Evolutionary conservation across 768 basidiomycete species (phyloP).

Genomic region (Agaricus bisporus): DNA sequence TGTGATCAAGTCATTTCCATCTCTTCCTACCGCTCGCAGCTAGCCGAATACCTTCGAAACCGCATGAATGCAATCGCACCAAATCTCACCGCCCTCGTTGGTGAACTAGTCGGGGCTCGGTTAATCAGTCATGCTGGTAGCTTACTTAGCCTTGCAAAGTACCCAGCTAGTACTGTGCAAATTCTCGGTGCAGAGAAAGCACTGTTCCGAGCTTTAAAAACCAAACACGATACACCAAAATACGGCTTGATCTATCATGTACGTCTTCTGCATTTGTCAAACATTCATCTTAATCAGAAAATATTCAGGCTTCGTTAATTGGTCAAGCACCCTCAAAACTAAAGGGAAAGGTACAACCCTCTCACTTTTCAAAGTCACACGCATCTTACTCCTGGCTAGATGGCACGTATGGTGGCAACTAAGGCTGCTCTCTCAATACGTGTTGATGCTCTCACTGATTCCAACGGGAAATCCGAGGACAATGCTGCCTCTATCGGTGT

Average conservation of each 20-base stretch:
- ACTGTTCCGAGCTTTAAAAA: conserved; percentile 95
- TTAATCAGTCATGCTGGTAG: conserved; percentile 96
- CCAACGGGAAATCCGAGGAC: conserved; percentile 83
- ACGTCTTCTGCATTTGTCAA: conserved; percentile 19
- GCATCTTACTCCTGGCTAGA: conserved; percentile 35
- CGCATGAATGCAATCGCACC: conserved; percentile 98
- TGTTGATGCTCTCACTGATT: conserved; percentile 92
- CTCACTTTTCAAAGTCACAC: background rate
- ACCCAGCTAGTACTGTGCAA: conserved; percentile 97
- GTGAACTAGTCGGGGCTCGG: conserved; percentile 89
- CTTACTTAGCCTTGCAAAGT: conserved; percentile 91
- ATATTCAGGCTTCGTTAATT: conserved; percentile 77
- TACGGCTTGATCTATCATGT: conserved; percentile 99
- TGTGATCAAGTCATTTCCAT: conserved; percentile 99
- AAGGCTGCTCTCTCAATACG: conserved; percentile 97
- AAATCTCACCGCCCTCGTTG: conserved; percentile 88
- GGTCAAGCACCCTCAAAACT: conserved; percentile 97
- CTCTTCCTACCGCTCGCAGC: conserved; percentile 88
- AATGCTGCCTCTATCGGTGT: conserved; percentile 83
- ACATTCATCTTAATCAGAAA: background rate
- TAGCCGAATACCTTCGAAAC: conserved; percentile 94
- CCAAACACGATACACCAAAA: conserved; percentile 98
- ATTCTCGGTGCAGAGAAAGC: conserved; percentile 99
- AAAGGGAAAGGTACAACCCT: conserved; percentile 77
- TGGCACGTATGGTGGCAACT: conserved; percentile 99